phyloP scores from a whole-genome alignment of 495 filamentous ascomycete species.

The Daldinia bambusicola region DNA sequence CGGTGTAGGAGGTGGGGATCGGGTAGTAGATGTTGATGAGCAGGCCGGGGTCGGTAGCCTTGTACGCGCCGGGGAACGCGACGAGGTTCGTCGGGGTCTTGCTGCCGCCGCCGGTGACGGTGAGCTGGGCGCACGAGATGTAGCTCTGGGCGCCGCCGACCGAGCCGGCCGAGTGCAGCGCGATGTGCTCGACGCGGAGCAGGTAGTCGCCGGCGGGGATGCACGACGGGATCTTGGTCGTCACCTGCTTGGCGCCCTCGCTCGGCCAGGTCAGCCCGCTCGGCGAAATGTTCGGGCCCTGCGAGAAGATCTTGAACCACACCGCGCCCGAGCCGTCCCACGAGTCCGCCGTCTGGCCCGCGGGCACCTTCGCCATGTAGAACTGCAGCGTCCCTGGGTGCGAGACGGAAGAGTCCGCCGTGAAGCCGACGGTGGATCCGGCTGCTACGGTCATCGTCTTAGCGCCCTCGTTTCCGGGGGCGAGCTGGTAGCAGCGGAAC shows the following conservation, averaged over 20 bases:
- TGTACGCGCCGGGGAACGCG: slow-evolving; percentile 50
- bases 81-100: slow-evolving; percentile 47
- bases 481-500: slow-evolving; percentile 57
- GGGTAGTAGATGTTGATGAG: slow-evolving; percentile 55
- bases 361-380: slow-evolving; percentile 59
- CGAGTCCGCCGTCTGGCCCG: slow-evolving; percentile 52
- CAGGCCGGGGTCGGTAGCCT: slow-evolving; percentile 49
- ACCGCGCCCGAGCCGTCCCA: slow-evolving; percentile 58
- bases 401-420: slow-evolving; percentile 51
- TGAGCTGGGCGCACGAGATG: slow-evolving; percentile 53
- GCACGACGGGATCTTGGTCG: slow-evolving; percentile 59
- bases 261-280: slow-evolving; percentile 53
- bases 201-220: slow-evolving; percentile 66
- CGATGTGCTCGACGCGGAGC: slow-evolving; percentile 68
- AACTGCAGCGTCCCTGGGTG: slow-evolving; percentile 55
- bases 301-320: slow-evolving; percentile 63
- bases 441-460: slow-evolving; percentile 53
- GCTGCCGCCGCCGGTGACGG: slow-evolving; percentile 48
- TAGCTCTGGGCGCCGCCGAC: slow-evolving; percentile 62
- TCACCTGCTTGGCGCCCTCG: slow-evolving; percentile 49
- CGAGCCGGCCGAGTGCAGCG: slow-evolving; percentile 57
- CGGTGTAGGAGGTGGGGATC: slow-evolving; percentile 51
- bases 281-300: slow-evolving; percentile 50
- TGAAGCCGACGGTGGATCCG: slow-evolving; percentile 56
- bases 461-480: slow-evolving; percentile 50